A percentile compares a stretch with the other conserved stretches of the same genome.
phyloP scores from a whole-genome alignment of 768 basidiomycete genomes.

The Termitomyces sp. region DNA sequence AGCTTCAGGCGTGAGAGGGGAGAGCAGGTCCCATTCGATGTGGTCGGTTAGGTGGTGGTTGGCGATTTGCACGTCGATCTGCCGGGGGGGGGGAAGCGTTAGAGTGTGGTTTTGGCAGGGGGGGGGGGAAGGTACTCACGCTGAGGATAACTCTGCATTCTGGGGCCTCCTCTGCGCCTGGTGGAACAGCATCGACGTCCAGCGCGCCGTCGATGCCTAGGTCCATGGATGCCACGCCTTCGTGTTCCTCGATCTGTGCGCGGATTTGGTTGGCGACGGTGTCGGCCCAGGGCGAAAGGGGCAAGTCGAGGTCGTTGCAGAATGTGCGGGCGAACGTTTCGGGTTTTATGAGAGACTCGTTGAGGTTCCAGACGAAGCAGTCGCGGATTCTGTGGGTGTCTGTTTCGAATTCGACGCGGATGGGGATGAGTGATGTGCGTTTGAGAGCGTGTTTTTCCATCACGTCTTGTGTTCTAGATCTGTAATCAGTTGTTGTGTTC shows the following conservation, averaged over 20 bases:
- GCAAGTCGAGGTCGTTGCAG: slow-evolving; percentile 84
- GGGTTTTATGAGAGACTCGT: slow-evolving; percentile 83
- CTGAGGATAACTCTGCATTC: slow-evolving; percentile 83
- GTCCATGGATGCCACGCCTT: slow-evolving; percentile 77
- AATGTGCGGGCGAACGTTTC: slow-evolving; percentile 83
- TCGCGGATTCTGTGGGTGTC: slow-evolving; percentile 91
- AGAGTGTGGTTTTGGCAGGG: not conserved
- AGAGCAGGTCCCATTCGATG: slow-evolving; percentile 98
- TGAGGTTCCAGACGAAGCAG: slow-evolving; percentile 93
- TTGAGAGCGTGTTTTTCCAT: slow-evolving; percentile 60
- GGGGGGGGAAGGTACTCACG: slow-evolving; percentile 37
- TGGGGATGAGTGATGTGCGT: slow-evolving; percentile 68
- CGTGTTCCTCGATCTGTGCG: slow-evolving; percentile 88
- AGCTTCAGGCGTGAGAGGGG: slow-evolving; percentile 81
- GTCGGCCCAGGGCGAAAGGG: slow-evolving; percentile 61
- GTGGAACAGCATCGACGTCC: slow-evolving; percentile 37
- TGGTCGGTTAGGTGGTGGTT: slow-evolving; percentile 90
- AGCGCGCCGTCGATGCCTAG: slow-evolving; percentile 56
- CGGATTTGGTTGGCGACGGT: slow-evolving; percentile 84
- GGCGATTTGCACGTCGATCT: slow-evolving; percentile 98
- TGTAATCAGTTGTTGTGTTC: not conserved
- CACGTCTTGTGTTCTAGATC: slow-evolving; percentile 55
- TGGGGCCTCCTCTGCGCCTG: slow-evolving; percentile 52
- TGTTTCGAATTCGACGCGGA: slow-evolving; percentile 93
- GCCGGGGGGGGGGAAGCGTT: not conserved